Evolutionary conservation across 768 basidiomycete genomes (phyloP), one percentile per base, ranked within the genome.

Genomic region (Inosperma sp.): DNA sequence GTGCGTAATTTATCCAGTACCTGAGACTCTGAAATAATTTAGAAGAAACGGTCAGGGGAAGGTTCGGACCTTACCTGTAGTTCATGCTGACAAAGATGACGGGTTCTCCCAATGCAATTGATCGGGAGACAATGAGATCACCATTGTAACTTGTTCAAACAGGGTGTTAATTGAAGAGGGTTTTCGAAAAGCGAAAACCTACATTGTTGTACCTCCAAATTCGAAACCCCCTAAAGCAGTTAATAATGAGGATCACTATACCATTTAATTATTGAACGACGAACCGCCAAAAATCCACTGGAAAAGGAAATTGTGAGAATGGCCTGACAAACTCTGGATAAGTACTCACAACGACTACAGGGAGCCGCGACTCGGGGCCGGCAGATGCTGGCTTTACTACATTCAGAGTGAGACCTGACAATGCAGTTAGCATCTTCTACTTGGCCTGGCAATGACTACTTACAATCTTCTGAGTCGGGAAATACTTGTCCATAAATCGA

Each of bases 81-180:
- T 80, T 80, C 67, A 79, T 73, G 56, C 73, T 75, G 6, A 80
- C 77, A 50, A 70, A 79, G 31, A 80, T 59, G 7, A 76, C 66
- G 0, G 78, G 76, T 42, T 68, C 59, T 1, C 62, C 64, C 12
- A 78, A 53, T 1, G 62, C 57, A 17, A 77, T 65, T 0, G 78
- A 79, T 21, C 72, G 67, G 22, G 62, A 45, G 14, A 80, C 76
- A 31, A 78, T 70, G 7, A 53, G 53, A 0, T 56, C 61, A 7
- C 76, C 76, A 55, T 78, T 71, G 49, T 76, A 72, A 42, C 70
- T 73, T 33, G 29, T 3, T 6, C 14, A n/a, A 8, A 27, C 45
- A 26, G 42, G 17, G 16, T 48, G 43, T 22, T 39, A 2, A 16
- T 30, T 34, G 22, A 30, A 16, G 25, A 6, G 8, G 8, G 34